These are phyloP conservation scores for Diphasiastrum complanatum DNA, from an alignment of 83 land plant species.

Conservation along the genomic window DNA sequence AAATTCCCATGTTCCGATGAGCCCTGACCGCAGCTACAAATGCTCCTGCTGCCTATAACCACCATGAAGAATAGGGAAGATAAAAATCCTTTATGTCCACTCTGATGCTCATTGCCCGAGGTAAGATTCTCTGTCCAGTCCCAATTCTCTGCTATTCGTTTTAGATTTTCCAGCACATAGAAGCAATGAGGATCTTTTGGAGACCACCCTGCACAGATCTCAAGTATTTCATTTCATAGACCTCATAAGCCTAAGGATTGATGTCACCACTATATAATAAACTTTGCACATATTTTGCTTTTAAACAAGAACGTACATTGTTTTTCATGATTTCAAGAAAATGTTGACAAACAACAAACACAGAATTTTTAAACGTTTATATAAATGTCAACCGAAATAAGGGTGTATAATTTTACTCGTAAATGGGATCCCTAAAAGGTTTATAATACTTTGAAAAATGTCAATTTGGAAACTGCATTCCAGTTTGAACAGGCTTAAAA, in stretches of 20 bases:
- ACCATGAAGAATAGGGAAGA: slow-evolving; percentile 22
- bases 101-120: slow-evolving; percentile 14
- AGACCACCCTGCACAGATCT: slow-evolving; percentile 30
- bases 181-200: slow-evolving; percentile 19
- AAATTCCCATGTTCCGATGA: slow-evolving; percentile 22
- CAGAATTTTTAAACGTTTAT: too few species aligned
- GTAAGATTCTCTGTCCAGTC: slow-evolving; percentile 18
- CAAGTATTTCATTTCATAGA: not conserved
- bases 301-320: too few species aligned
- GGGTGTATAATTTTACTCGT: too few species aligned
- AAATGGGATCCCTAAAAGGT: too few species aligned
- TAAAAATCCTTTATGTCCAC: slow-evolving; percentile 22
- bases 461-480: too few species aligned
- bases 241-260: not conserved
- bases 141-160: slow-evolving; percentile 9
- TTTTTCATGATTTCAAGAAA: too few species aligned
- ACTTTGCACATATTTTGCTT: too few species aligned
- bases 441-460: too few species aligned
- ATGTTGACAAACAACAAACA: too few species aligned
- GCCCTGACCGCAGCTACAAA: slow-evolving; percentile 31
- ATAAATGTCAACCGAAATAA: too few species aligned
- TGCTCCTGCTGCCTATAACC: slow-evolving; percentile 27
- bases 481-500: too few species aligned
- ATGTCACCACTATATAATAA: not conserved
- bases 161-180: slow-evolving; percentile 17